Percentiles rank a stretch among this genome's conserved stretches.
These are phyloP conservation scores for Curvularia sp. DNA, from an alignment of 2,329 filamentous ascomycete species.

Conservation along the genomic window DNA sequence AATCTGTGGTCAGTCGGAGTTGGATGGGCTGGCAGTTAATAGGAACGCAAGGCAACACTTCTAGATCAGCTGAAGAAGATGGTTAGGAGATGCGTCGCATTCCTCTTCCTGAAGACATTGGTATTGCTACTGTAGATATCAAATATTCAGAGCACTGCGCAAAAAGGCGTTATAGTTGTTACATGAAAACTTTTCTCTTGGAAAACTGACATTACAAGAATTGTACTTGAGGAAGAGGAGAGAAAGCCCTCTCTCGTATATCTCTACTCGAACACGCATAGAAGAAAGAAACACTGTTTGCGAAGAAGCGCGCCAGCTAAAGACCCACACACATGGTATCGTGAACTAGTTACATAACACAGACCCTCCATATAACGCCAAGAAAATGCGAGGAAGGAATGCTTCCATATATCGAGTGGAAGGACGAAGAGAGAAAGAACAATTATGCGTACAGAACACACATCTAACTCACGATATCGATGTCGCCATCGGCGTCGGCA, in stretches of 20 bases:
- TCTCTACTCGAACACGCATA: not conserved
- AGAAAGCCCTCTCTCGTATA: not conserved
- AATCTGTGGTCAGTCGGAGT: not conserved
- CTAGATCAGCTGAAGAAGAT: not conserved
- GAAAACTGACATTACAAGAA: not conserved
- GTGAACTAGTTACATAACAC: constrained; percentile 4
- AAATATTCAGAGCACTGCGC: not conserved
- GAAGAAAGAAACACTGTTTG: not conserved
- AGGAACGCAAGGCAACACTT: not conserved
- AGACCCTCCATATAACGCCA: not conserved
- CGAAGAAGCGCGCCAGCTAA: not conserved
- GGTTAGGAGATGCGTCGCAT: not conserved
- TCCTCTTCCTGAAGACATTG: not conserved
- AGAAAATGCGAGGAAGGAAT: not conserved
- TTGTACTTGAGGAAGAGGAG: not conserved
- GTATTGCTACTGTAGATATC: not conserved
- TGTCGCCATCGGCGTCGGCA: not conserved
- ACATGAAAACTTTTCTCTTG: too few species aligned
- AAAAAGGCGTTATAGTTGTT: too few species aligned
- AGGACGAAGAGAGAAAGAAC: not conserved
- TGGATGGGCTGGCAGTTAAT: not conserved
- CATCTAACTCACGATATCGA: not conserved
- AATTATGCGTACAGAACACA: not conserved
- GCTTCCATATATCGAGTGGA: not conserved
- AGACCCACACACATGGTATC: not conserved